phyloP scores from a whole-genome alignment of 2,329 filamentous ascomycete genomes.

The Fusarium sp. region DNA sequence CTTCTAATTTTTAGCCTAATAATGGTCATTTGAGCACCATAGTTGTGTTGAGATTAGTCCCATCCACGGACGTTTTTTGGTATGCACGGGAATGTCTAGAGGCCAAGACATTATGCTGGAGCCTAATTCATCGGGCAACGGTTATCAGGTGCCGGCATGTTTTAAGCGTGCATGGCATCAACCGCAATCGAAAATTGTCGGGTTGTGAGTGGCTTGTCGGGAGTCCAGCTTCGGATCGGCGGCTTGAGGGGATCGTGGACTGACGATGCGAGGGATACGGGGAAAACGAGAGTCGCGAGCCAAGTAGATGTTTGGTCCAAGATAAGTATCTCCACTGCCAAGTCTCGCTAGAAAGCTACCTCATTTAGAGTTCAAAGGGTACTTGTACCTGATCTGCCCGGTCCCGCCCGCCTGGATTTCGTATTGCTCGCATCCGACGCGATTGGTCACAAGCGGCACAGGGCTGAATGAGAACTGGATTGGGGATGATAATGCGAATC shows the following conservation, averaged over 20 bases:
- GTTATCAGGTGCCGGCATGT: background rate
- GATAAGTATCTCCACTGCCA: background rate
- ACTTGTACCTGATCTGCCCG: slow-evolving; percentile 21
- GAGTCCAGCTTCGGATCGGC: background rate
- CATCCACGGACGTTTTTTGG: too few species aligned
- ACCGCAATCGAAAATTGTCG: background rate
- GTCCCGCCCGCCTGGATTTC: slow-evolving; percentile 19
- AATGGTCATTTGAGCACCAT: too few species aligned
- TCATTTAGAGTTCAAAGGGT: background rate
- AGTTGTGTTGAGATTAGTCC: too few species aligned
- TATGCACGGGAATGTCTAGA: too few species aligned
- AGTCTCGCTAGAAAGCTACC: background rate
- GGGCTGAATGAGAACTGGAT: slow-evolving; percentile 25
- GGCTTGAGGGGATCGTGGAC: background rate
- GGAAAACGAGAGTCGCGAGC: slow-evolving; percentile 22
- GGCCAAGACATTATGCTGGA: background rate
- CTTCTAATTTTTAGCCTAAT: too few species aligned
- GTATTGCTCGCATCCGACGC: slow-evolving; percentile 44
- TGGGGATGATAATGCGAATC: slow-evolving; percentile 17
- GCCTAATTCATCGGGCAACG: background rate
- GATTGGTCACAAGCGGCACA: slow-evolving; percentile 37
- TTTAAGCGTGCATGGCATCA: background rate
- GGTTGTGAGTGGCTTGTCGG: background rate
- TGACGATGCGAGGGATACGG: slow-evolving; percentile 40
- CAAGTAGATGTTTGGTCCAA: slow-evolving; percentile 9